Percentiles rank a stretch among this genome's conserved stretches.
Evolutionary conservation across 257 asterid genomes (phyloP).

Genomic region (Solanum clarkiae): DNA sequence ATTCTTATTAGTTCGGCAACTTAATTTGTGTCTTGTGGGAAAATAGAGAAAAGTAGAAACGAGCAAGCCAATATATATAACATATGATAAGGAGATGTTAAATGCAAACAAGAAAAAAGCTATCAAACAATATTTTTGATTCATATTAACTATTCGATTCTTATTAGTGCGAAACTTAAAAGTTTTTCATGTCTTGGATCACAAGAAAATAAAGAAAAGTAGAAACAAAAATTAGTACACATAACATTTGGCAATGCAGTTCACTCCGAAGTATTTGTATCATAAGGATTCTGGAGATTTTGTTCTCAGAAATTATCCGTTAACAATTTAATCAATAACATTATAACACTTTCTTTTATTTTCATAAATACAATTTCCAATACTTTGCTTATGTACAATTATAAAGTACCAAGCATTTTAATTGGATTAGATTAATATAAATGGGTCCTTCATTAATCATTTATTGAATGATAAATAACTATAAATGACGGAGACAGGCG

Average conservation of each 20-base stretch:
- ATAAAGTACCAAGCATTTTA: too few relatives aligned
- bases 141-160: background rate
- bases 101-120: background rate
- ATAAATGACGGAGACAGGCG: too few relatives aligned
- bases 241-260: background rate
- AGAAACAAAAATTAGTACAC: background rate
- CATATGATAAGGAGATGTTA: background rate
- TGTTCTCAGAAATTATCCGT: too few relatives aligned
- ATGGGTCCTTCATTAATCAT: too few relatives aligned
- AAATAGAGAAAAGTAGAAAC: background rate
- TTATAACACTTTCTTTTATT: background rate
- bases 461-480: too few relatives aligned
- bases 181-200: background rate
- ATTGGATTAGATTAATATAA: too few relatives aligned
- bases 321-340: too few relatives aligned
- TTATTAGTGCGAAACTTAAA: background rate
- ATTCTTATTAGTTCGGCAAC: background rate
- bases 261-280: background rate
- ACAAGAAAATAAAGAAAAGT: background rate
- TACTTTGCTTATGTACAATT: too few relatives aligned
- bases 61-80: too few relatives aligned
- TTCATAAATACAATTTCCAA: background rate
- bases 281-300: background rate
- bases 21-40: background rate
- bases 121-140: background rate